Evolutionary conservation across 352 stramenopile species (phyloP).

Genomic region (Lagenidium giganteum): DNA sequence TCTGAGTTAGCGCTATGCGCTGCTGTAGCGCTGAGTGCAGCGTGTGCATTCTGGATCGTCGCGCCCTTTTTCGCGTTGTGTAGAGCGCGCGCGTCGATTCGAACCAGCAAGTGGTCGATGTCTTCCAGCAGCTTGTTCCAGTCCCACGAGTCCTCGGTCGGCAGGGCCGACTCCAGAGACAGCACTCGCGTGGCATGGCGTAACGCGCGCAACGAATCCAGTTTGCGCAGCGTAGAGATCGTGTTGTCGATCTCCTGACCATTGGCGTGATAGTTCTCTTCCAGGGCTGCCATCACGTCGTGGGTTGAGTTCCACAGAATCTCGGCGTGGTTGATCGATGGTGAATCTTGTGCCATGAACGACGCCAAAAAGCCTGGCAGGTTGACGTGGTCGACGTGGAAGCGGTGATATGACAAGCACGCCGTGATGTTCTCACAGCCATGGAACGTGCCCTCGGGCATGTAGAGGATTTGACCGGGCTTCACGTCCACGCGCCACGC

Average conservation of each 20-base stretch:
- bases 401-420: conserved; percentile 92
- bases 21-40: conserved; percentile 15
- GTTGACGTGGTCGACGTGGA: conserved; percentile 92
- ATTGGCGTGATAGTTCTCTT: conserved; percentile 67
- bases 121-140: conserved; percentile 75
- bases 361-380: conserved; percentile 86
- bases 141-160: conserved; percentile 73
- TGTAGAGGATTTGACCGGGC: conserved; percentile 91
- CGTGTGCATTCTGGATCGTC: conserved; percentile 18
- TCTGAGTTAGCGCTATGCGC: conserved; percentile 8
- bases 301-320: conserved; percentile 91
- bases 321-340: conserved; percentile 88
- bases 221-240: conserved; percentile 47
- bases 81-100: conserved; percentile 45
- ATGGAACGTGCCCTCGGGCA: conserved; percentile 92
- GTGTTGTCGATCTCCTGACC: conserved; percentile 31
- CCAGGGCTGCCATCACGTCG: conserved; percentile 84
- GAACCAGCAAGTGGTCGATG: conserved; percentile 58
- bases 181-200: conserved; percentile 58
- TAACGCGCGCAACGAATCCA: conserved; percentile 58
- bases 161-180: conserved; percentile 60
- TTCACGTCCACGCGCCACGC: conserved; percentile 85
- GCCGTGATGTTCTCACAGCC: conserved; percentile 90
- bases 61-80: conserved; percentile 26
- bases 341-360: conserved; percentile 87